Percentiles rank a stretch among this genome's conserved stretches.
These are phyloP conservation scores for Corynascus novoguineensis DNA, from an alignment of 495 filamentous ascomycete species.

Conservation along the genomic window DNA sequence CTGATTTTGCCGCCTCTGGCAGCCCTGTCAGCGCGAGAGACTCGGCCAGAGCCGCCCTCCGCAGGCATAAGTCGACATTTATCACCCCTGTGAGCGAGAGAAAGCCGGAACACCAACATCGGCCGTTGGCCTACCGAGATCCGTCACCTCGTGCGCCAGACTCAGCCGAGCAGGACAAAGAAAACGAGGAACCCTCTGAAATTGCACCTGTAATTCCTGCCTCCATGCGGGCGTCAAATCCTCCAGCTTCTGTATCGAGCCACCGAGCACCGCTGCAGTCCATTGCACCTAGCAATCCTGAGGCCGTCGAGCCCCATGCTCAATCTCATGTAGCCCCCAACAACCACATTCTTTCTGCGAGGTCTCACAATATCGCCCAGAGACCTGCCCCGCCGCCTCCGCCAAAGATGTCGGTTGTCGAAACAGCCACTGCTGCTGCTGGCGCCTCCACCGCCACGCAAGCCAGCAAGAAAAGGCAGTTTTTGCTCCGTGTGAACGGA, in stretches of 20 bases:
- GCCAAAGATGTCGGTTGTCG: constrained; percentile 90
- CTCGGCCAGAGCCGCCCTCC: constrained; percentile 29
- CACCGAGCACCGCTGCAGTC: constrained; percentile 58
- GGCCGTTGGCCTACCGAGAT: constrained; percentile 53
- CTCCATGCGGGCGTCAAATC: not conserved
- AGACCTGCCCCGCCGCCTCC: constrained; percentile 77
- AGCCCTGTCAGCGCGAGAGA: constrained; percentile 42
- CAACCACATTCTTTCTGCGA: constrained; percentile 61
- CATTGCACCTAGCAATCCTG: constrained; percentile 35
- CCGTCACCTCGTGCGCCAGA: constrained; percentile 52
- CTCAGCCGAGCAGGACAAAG: constrained; percentile 63
- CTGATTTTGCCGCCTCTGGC: constrained; percentile 38
- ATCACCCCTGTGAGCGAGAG: constrained; percentile 12
- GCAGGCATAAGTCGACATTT: constrained; percentile 24
- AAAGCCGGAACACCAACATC: constrained; percentile 12
- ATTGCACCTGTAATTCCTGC: not conserved
- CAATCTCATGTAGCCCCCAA: constrained; percentile 45
- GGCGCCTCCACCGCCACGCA: constrained; percentile 69
- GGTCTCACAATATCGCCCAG: constrained; percentile 79
- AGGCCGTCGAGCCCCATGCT: constrained; percentile 17
- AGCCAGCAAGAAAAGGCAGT: constrained; percentile 65
- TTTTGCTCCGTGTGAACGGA: constrained; percentile 79
- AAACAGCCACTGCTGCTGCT: constrained; percentile 80
- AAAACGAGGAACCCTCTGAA: constrained; percentile 62
- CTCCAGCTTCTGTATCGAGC: constrained; percentile 43